Evolutionary conservation across 495 filamentous ascomycete species (phyloP).

Genomic region (Platismatia glauca): DNA sequence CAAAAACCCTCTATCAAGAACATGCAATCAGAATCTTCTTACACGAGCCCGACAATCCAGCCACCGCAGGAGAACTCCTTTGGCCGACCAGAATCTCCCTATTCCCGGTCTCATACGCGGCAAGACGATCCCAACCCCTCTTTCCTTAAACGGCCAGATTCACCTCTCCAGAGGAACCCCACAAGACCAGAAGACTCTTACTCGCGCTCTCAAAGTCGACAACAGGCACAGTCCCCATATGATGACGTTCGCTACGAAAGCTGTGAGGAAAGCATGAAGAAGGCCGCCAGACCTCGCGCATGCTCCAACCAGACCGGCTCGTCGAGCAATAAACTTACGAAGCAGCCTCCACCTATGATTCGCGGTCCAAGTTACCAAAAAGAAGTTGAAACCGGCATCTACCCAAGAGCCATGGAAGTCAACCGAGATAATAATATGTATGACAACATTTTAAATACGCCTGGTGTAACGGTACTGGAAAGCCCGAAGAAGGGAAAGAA

Average conservation of each 20-base stretch:
- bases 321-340: constrained; percentile 2
- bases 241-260: background rate
- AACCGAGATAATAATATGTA: constrained; percentile 6
- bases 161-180: background rate
- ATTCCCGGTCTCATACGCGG: constrained; percentile 1
- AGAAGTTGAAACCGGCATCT: constrained; percentile 15
- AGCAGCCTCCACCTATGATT: constrained; percentile 21
- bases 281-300: constrained; percentile 1
- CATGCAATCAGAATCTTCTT: background rate
- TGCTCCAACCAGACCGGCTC: background rate
- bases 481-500: background rate
- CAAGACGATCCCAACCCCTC: background rate
- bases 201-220: constrained; percentile 8
- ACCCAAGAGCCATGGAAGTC: constrained; percentile 19
- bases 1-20: background rate
- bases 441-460: constrained; percentile 1
- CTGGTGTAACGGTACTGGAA: constrained; percentile 2
- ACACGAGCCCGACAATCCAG: background rate
- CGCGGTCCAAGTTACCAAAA: constrained; percentile 19
- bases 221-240: constrained; percentile 4
- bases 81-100: background rate
- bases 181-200: background rate
- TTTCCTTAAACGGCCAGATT: background rate
- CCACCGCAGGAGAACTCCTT: background rate
- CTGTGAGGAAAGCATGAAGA: background rate